Base-by-base conservation (phyloP, 2,329 filamentous ascomycete genomes). In the Cladosporium velox region DNA sequence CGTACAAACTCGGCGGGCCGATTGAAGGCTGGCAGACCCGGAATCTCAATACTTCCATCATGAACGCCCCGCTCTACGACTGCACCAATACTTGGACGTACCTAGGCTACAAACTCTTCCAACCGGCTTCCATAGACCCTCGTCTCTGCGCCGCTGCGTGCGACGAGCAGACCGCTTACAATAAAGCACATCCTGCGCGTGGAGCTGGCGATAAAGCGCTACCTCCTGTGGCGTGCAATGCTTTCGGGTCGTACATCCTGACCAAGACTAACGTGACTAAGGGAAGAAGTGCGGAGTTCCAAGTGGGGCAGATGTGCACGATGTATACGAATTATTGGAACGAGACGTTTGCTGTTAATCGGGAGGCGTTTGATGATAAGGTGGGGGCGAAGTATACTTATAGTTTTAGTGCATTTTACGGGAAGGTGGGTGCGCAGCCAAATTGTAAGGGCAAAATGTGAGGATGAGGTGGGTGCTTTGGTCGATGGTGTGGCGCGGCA, bases 91-190 rank as follows among this genome's bases (percentile, higher is more conserved):
- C 54, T 5, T 67, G 71, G 49, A 72, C 70, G 12, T 73, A 71
- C 67, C 71, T 76, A 64, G 73, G 73, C 41, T 62, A 55, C 32
- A 72, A 68, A 58, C 62, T 68, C 38, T 72, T 74, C 66, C 72
- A 72, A 21, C 41, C 41, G 1, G 68, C 70, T 21, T 72, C 72
- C 24, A 75, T 74, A 65, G 71, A 78, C 59, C 67, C 73, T 26
- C 60, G 67, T 32, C 70, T 75, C n/a, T 79, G 77, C 61, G 70
- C 73, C 24, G 70, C 72, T 6, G 70, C 70, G 26, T 77, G 70
- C 35, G 65, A 70, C 38, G 59, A 67, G 28, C 69, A 71, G 54
- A 52, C 59, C 12, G 44, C 44, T 8, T 52, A 38, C 59, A 62
- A 62, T 32, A 35, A 35, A 21, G 30, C 30, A 1, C 32, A 62